Base-by-base conservation (phyloP, 2,329 filamentous ascomycete species). In the Lasiodiplodia citricola region DNA sequence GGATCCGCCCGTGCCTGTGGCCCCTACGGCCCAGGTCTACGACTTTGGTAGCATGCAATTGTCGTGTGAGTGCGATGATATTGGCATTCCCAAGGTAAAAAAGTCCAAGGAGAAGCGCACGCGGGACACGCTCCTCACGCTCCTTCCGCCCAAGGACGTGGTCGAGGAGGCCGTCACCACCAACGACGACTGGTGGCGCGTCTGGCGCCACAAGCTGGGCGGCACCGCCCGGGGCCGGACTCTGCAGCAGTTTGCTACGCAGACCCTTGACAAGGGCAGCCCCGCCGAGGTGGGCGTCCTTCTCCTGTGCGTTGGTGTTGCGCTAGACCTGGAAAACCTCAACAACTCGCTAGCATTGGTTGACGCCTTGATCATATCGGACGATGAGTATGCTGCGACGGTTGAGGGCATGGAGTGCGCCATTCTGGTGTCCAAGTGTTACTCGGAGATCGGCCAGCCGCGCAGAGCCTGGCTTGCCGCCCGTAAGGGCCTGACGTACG, bases 361-460 rank as follows among this genome's bases (percentile, higher is more conserved):
- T 18, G 81, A 86, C 60, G 79, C 77, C 18, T 79, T 85, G 70
- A 81, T 88, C 18, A 74, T 84, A 14, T 78, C 80, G 14, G 83
- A 86, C 66, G 84, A 87, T 66, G 82, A 86, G 58, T 83, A 83
- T 68, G 81, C 82, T 16, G 82, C 83, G 11, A 86, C 82, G 1
- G 71, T 87, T 0, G 83, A 87, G 62, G 84, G 83, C 3, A 80
- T 89, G 68, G 86, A 88, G 73, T 85, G 83, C 62, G 79, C 86
- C 52, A 77, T 84, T 60, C 74, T 89, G 14, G 79, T 84, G 51
- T 79, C 82, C 14, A 88, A 87, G 72, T 82, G 85, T 70, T 84
- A 86, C 70, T 77, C 86, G 64, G 85, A 87, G 68, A 83, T 86
- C 70, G 87, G 87, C 2, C 83, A 84, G 52, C 86, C 87, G 13